These are phyloP conservation scores for Coniochaeta sp. DNA, from an alignment of 2,329 filamentous ascomycete genomes.

Conservation along the genomic window DNA sequence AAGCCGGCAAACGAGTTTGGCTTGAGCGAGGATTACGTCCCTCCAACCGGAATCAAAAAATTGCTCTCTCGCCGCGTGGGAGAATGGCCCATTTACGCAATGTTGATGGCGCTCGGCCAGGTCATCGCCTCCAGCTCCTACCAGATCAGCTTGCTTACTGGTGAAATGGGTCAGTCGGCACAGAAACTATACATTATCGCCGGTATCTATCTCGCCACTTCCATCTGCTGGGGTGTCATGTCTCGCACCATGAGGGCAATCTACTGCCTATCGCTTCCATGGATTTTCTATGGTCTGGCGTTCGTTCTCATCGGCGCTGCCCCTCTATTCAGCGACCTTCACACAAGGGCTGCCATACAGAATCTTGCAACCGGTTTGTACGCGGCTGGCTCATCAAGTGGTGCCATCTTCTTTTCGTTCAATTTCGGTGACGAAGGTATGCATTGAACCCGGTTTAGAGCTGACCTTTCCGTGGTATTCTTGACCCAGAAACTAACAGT, in stretches of 20 bases:
- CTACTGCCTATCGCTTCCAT: constrained; percentile 49
- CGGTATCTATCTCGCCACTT: constrained; percentile 47
- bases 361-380: constrained; percentile 55
- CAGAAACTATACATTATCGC: constrained; percentile 49
- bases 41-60: constrained; percentile 45
- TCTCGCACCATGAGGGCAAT: constrained; percentile 49
- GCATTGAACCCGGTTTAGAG: neutral
- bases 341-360: constrained; percentile 39
- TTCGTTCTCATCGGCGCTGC: constrained; percentile 55
- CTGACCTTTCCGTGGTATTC: neutral
- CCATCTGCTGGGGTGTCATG: constrained; percentile 52
- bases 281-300: constrained; percentile 52
- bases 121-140: constrained; percentile 59
- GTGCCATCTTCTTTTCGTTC: constrained; percentile 56
- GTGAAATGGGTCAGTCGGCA: constrained; percentile 49
- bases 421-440: constrained; percentile 54
- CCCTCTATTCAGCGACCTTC: constrained; percentile 37
- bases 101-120: constrained; percentile 55
- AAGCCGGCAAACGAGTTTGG: constrained; percentile 16
- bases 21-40: constrained; percentile 35
- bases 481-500: neutral
- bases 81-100: constrained; percentile 35
- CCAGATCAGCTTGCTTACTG: constrained; percentile 57
- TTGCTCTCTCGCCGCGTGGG: constrained; percentile 37
- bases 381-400: constrained; percentile 51